Conservation (phyloP, 441 rosid species). For the Iberis amara region DNA sequence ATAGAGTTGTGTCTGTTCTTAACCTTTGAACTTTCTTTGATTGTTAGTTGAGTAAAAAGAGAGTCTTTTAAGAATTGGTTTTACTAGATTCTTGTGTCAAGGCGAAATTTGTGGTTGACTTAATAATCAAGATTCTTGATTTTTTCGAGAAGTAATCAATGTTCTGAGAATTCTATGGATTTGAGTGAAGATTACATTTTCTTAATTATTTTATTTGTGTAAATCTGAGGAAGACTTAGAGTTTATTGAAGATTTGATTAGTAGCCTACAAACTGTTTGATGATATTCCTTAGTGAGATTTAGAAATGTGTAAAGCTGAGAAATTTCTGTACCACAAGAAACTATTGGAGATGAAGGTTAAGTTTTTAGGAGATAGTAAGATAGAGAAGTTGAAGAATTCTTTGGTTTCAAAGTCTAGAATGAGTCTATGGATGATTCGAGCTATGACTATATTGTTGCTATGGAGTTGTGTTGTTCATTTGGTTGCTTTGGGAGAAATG, state of each 20-base stretch:
- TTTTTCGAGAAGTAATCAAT: slow-evolving; percentile 27
- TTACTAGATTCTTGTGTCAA: not conserved
- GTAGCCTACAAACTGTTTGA: slow-evolving; percentile 15
- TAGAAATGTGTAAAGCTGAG: slow-evolving; percentile 55
- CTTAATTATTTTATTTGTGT: not conserved
- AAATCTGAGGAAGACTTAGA: not conserved
- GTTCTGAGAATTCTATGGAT: slow-evolving; percentile 24
- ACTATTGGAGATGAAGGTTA: slow-evolving; percentile 43
- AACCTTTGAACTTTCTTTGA: not conserved
- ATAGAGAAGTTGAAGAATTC: slow-evolving; percentile 42
- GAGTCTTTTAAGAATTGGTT: not conserved
- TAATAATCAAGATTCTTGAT: slow-evolving; percentile 18
- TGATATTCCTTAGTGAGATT: slow-evolving; percentile 19
- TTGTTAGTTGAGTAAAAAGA: not conserved
- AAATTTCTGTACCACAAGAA: slow-evolving; percentile 33
- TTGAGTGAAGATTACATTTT: slow-evolving; percentile 25
- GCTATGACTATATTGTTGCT: slow-evolving; percentile 76
- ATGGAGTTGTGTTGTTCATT: slow-evolving; percentile 92
- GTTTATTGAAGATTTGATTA: slow-evolving; percentile 5
- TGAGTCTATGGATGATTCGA: slow-evolving; percentile 81
- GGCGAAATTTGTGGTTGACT: slow-evolving; percentile 26
- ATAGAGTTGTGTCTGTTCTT: slow-evolving; percentile 4
- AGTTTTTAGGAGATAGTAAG: slow-evolving; percentile 38
- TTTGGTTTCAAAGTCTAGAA: slow-evolving; percentile 35
- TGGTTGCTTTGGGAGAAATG: slow-evolving; percentile 73